Conservation (phyloP, 208 protist species). For the Trypanosomatidae sp. region DNA sequence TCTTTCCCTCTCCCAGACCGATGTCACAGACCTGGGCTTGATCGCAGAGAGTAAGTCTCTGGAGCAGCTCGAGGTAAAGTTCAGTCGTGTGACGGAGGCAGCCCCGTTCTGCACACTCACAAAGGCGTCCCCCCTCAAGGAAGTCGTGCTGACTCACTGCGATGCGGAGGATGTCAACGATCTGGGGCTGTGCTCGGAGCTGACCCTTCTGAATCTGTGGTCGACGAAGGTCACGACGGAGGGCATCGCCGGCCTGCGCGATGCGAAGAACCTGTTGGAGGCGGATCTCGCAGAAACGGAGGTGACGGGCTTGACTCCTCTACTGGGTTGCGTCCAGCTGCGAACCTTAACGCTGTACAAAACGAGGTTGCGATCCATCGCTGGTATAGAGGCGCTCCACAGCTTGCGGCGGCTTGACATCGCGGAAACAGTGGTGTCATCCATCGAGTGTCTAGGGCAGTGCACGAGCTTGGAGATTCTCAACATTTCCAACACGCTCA, state of each 20-base stretch:
- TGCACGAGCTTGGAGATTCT: constrained; percentile 29
- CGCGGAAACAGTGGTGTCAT: constrained; percentile 25
- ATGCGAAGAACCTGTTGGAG: constrained; percentile 12
- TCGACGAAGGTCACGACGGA: constrained; percentile 23
- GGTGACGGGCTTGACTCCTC: constrained; percentile 16
- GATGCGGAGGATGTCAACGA: constrained; percentile 11
- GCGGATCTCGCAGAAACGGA: constrained; percentile 34
- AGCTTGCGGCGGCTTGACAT: constrained; percentile 30
- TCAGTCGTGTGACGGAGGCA: constrained; percentile 5
- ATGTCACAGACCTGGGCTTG: constrained; percentile 8
- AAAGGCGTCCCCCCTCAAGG: constrained; percentile 9
- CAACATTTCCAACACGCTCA: constrained; percentile 28
- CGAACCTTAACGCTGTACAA: constrained; percentile 23
- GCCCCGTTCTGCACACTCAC: constrained; percentile 11
- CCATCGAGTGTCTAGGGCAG: constrained; percentile 6
- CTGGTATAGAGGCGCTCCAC: constrained; percentile 15
- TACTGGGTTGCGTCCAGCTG: constrained; percentile 25
- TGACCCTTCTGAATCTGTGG: constrained; percentile 29
- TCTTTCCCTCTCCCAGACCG: constrained; percentile 26
- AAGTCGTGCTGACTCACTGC: constrained; percentile 31
- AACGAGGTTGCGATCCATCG: constrained; percentile 22
- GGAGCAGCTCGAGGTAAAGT: constrained; percentile 23
- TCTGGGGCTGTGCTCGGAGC: constrained; percentile 10
- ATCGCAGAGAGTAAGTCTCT: constrained; percentile 14
- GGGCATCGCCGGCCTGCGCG: constrained; percentile 20